Conservation (phyloP, 2,329 filamentous ascomycete species). For the Monilinia aucupariae region DNA sequence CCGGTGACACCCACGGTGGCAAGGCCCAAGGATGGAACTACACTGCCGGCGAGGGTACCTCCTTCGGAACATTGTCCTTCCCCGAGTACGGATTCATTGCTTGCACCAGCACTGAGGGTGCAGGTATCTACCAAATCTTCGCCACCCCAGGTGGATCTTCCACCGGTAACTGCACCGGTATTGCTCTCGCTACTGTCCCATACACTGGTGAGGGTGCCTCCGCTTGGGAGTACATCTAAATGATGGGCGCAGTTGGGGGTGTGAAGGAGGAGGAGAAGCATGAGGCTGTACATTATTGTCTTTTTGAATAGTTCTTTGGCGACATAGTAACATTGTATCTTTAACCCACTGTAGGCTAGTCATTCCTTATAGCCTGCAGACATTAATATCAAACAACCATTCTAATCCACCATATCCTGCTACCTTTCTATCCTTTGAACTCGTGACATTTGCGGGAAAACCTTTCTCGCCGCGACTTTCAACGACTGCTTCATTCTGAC, state of each 20-base stretch:
- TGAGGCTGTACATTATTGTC: not conserved
- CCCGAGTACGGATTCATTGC: constrained; percentile 10
- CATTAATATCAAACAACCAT: not conserved
- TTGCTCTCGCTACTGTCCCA: not conserved
- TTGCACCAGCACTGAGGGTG: not conserved
- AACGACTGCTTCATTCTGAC: no score
- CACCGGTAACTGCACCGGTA: constrained; percentile 6
- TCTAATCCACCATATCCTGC: not conserved
- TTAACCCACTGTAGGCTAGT: not conserved
- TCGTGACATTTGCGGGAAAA: not conserved
- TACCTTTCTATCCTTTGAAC: not conserved
- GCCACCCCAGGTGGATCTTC: not conserved
- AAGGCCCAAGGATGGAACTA: not conserved
- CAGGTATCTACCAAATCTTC: not conserved
- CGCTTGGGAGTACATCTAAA: constrained; percentile 8
- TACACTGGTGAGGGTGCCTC: not conserved
- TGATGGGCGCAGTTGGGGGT: not conserved
- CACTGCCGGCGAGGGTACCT: not conserved
- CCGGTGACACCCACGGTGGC: not conserved
- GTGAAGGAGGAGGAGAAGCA: not conserved
- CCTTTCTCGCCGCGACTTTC: no score
- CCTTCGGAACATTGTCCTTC: not conserved
- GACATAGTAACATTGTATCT: not conserved
- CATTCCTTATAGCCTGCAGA: constrained; percentile 34
- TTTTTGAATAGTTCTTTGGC: constrained; percentile 2